phyloP scores from a whole-genome alignment of 2,329 filamentous ascomycete species.

The Endocalyx cinctus region DNA sequence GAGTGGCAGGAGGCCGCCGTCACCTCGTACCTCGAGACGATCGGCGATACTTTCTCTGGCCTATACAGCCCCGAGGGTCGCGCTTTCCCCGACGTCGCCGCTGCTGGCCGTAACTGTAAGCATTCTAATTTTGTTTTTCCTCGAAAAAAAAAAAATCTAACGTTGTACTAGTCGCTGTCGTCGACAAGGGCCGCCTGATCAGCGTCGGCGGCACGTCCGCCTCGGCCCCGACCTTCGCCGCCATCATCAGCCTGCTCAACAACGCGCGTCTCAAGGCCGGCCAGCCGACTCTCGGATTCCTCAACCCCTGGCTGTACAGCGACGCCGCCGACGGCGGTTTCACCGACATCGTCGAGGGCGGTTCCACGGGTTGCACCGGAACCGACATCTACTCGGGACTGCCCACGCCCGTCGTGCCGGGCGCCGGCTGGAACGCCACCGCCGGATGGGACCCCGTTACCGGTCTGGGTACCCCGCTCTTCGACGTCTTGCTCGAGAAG shows the following conservation, averaged over 20 bases:
- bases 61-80: constrained; percentile 45
- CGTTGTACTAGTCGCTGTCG: too few species aligned
- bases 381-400: constrained; percentile 19
- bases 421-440: constrained; percentile 37
- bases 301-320: constrained; percentile 58
- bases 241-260: constrained; percentile 61
- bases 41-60: constrained; percentile 34
- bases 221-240: constrained; percentile 58
- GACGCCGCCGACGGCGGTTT: constrained; percentile 23
- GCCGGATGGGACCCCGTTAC: constrained; percentile 43
- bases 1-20: constrained; percentile 42
- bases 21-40: constrained; percentile 35
- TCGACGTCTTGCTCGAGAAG: constrained; percentile 27
- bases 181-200: constrained; percentile 24
- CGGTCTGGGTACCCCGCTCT: constrained; percentile 40
- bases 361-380: constrained; percentile 29
- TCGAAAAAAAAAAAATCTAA: too few species aligned
- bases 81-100: constrained; percentile 58
- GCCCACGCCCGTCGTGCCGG: constrained; percentile 23
- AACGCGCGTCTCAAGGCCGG: constrained; percentile 54
- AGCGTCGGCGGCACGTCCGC: constrained; percentile 42
- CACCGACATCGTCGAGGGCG: constrained; percentile 33
- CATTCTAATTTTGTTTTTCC: too few species aligned
- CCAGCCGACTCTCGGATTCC: constrained; percentile 49
- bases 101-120: constrained; percentile 41